A percentile compares a stretch with the other conserved stretches of the same genome.
phyloP scores from a whole-genome alignment of 257 asterid species.

The Salvia splendens region DNA sequence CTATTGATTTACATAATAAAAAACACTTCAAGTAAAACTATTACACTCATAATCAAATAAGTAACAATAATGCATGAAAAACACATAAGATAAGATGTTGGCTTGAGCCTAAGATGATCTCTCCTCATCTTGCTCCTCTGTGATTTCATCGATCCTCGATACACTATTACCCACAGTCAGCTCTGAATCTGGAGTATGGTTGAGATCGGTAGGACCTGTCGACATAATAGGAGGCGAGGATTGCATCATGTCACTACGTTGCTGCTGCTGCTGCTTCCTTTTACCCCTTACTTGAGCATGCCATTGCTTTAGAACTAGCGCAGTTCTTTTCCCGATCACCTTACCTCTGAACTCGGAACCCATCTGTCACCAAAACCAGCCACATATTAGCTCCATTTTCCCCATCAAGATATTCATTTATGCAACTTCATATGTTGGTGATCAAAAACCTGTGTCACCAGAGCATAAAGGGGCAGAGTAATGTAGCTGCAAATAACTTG shows the following conservation, averaged over 20 bases:
- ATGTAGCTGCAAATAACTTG: slow-evolving; percentile 49
- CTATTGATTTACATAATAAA: too few relatives aligned
- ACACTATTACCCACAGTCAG: not conserved
- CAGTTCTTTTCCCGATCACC: slow-evolving; percentile 31
- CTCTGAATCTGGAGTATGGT: not conserved
- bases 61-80: not conserved
- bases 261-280: slow-evolving; percentile 19
- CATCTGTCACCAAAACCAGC: slow-evolving; percentile 34
- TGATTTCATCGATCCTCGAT: slow-evolving; percentile 26
- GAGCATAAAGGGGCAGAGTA: slow-evolving; percentile 48
- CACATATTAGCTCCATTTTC: not conserved
- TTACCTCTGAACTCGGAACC: slow-evolving; percentile 43
- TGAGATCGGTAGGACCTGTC: not conserved
- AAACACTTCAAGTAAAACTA: slow-evolving; percentile 29
- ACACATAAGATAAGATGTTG: not conserved
- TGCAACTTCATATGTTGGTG: not conserved
- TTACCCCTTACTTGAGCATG: slow-evolving; percentile 35
- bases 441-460: slow-evolving; percentile 39
- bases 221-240: not conserved
- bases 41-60: not conserved
- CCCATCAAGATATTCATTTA: not conserved
- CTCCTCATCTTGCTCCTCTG: slow-evolving; percentile 29
- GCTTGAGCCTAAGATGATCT: not conserved
- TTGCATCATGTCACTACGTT: not conserved
- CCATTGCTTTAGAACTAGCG: slow-evolving; percentile 36